Base-by-base conservation (phyloP, 148 eudicot genomes). In the Bassia scoparia region DNA sequence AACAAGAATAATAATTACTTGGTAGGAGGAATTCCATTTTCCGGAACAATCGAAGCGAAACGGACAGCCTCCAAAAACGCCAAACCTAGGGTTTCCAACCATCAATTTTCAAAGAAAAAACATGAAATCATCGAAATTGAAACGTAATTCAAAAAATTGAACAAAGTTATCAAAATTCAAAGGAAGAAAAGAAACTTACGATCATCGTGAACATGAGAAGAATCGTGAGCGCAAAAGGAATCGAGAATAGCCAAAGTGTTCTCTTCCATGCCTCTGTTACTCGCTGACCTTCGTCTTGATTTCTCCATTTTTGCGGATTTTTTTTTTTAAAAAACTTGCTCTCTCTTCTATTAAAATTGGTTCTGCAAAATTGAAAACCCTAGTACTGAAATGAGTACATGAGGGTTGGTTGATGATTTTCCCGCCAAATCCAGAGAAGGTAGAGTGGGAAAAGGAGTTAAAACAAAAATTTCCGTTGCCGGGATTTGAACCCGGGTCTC, bases 401-500 rank as follows among this genome's bases (percentile, higher is more conserved):
- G 56, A 21, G 21, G n/a, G 5, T 52, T 6, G 21, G 1, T 16
- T 34, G 48, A 41, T 33, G 34, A 29, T 37, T 77, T 77, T 77
- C 80, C 67, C 80, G 76, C 80, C 80, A 77, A 72, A 15, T 30
- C 17, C 26, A 26, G 10, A 30, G 18, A 1, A 23, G 59, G 9
- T 41, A 3, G 18, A 35, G 13, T 5, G 1, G 5, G 21, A 10
- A 17, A 31, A 38, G 17, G 2, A 54, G 18, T 60, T 67, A 76
- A 3, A 27, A 60, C 59, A 69, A 53, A 31, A 17, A 27, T 0
- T 86, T 90, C 93, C 91, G 97, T 87, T 89, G 98, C 98, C 98
- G 96, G 98, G 98, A 93, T 89, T 93, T 73, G 96, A 93, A 93
- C 98, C 98, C 96, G 91, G 93, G 98, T 93, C 96, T 90, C 93